Percentiles rank a stretch among this genome's conserved stretches.
phyloP scores from a whole-genome alignment of 106 monocot genomes.

The Dendrobium chrysotoxum region DNA sequence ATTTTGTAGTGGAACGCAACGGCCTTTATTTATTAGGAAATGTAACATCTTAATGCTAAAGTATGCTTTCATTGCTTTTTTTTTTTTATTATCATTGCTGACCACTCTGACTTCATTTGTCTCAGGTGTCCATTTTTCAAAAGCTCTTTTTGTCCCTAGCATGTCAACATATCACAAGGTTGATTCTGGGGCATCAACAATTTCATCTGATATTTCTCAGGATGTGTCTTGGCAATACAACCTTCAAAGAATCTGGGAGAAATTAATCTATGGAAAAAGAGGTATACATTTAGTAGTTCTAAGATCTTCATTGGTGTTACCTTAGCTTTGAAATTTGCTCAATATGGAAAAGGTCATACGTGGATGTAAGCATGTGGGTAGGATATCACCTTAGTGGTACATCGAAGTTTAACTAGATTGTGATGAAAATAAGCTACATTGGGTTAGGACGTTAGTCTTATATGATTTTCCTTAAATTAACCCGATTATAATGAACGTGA shows the following conservation, averaged over 20 bases:
- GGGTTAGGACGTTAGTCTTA: no score
- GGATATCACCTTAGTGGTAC: no score
- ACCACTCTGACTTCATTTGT: neutral
- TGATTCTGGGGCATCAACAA: constrained; percentile 34
- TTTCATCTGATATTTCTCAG: constrained; percentile 25
- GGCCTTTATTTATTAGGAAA: neutral
- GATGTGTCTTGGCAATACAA: constrained; percentile 73
- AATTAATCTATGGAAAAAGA: constrained; percentile 50
- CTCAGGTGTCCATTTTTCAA: constrained; percentile 68
- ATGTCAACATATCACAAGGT: constrained; percentile 49
- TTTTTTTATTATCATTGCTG: neutral
- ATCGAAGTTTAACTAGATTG: no score
- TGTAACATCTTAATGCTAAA: neutral
- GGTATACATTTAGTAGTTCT: neutral
- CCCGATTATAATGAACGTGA: neutral
- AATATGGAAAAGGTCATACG: neutral
- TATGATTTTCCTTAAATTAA: no score
- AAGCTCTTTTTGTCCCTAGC: constrained; percentile 77
- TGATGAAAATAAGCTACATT: no score
- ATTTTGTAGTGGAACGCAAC: neutral
- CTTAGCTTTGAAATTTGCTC: neutral
- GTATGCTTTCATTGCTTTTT: neutral
- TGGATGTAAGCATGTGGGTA: neutral
- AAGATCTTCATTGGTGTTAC: neutral
- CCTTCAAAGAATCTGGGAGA: constrained; percentile 71